Evolutionary conservation across 1,284 basidiomycete species (phyloP).

Genomic region (Leccinum idahoense): DNA sequence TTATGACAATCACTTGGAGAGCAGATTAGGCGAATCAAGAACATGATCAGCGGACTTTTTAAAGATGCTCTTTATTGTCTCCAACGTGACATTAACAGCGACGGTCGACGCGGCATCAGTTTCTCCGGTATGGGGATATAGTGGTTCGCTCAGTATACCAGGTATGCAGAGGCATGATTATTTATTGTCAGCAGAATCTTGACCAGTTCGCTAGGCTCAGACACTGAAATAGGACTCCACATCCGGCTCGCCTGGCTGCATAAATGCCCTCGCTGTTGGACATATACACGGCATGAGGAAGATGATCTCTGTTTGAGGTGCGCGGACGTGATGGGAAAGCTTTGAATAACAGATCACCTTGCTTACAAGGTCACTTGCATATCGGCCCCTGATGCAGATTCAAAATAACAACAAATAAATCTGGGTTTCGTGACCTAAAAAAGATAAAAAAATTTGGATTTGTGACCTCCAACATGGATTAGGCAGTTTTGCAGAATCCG

Average conservation of each 20-base stretch:
- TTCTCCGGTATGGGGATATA: slow-evolving; percentile 32
- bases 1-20: neutral
- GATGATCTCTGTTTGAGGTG: slow-evolving; percentile 26
- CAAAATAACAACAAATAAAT: no score
- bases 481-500: no score
- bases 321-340: slow-evolving; percentile 17
- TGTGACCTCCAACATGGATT: no score
- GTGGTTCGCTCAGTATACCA: slow-evolving; percentile 36
- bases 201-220: slow-evolving; percentile 13
- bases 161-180: slow-evolving; percentile 31
- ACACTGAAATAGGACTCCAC: slow-evolving; percentile 14
- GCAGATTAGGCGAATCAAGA: slow-evolving; percentile 2
- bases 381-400: no score
- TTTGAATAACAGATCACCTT: slow-evolving; percentile 4
- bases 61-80: slow-evolving; percentile 75
- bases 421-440: no score
- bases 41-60: slow-evolving; percentile 48
- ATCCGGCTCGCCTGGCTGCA: slow-evolving; percentile 20
- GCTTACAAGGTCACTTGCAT: no score
- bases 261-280: slow-evolving; percentile 33
- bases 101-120: slow-evolving; percentile 35
- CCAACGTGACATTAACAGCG: slow-evolving; percentile 50
- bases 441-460: no score
- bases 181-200: neutral
- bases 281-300: slow-evolving; percentile 24